A percentile compares a stretch with the other conserved stretches of the same genome.
Evolutionary conservation across 2,329 filamentous ascomycete genomes (phyloP).

Genomic region (Arthrobotrys conoides): DNA sequence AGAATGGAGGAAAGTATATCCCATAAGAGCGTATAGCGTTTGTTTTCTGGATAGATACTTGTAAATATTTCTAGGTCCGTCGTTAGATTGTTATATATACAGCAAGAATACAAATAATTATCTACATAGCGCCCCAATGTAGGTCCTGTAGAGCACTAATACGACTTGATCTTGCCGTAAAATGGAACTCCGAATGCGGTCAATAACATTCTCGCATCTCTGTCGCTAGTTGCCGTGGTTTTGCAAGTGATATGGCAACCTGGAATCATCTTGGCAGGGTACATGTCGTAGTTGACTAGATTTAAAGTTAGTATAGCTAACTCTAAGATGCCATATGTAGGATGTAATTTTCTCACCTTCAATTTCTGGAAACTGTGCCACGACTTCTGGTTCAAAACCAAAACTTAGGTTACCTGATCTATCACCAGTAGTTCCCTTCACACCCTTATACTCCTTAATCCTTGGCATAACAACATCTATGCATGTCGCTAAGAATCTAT

Average conservation of each 20-base stretch:
- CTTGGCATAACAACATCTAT: slow-evolving; percentile 91
- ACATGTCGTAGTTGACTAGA: slow-evolving; percentile 68
- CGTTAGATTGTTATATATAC: slow-evolving; percentile 33
- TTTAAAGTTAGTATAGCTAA: slow-evolving; percentile 52
- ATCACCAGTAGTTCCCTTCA: slow-evolving; percentile 84
- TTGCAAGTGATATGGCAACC: slow-evolving; percentile 86
- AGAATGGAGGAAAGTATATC: slow-evolving; percentile 34
- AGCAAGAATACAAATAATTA: slow-evolving; percentile 27
- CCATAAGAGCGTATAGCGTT: background rate
- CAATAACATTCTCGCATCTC: slow-evolving; percentile 83
- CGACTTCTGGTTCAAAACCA: slow-evolving; percentile 81
- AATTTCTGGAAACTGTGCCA: slow-evolving; percentile 91
- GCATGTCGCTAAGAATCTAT: slow-evolving; percentile 90
- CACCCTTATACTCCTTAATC: slow-evolving; percentile 95
- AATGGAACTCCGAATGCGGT: slow-evolving; percentile 83
- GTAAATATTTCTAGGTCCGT: background rate
- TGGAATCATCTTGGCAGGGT: slow-evolving; percentile 81
- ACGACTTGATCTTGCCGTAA: slow-evolving; percentile 76
- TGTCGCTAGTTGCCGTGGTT: slow-evolving; percentile 86
- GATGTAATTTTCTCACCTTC: slow-evolving; percentile 77
- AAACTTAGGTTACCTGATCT: slow-evolving; percentile 88
- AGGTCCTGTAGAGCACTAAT: background rate
- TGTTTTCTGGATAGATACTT: background rate
- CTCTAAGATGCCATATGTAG: background rate
- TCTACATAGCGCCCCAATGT: slow-evolving; percentile 30